These are phyloP conservation scores for Penicillium longicatenatum DNA, from an alignment of 495 filamentous ascomycete genomes.

Conservation along the genomic window DNA sequence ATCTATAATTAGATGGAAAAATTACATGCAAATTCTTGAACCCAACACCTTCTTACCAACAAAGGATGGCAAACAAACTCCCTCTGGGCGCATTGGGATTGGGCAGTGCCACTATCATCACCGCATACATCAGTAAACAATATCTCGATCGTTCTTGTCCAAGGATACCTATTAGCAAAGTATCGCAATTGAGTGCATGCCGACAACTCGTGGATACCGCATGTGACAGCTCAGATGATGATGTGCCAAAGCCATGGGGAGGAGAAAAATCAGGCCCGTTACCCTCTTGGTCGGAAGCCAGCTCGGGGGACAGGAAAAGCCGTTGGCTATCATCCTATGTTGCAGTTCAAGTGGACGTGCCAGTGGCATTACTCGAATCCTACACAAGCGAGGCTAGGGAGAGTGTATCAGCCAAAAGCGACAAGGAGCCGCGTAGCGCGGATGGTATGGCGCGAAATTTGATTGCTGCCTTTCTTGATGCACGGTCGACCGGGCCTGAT, in stretches of 20 bases:
- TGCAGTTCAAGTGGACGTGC: conserved; percentile 17
- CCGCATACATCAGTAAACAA: conserved; percentile 7
- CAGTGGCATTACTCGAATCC: conserved; percentile 9
- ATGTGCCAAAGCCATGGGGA: conserved; percentile 11
- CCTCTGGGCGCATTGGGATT: conserved; percentile 2
- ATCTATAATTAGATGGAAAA: too few relatives aligned
- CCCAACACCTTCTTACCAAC: neutral
- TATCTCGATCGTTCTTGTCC: conserved; percentile 4
- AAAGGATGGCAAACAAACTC: conserved; percentile 5
- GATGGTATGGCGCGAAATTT: conserved; percentile 4
- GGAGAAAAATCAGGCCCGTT: conserved; percentile 4
- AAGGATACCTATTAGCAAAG: conserved; percentile 6
- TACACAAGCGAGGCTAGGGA: conserved; percentile 1
- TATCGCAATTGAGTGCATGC: conserved; percentile 16
- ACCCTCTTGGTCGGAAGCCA: conserved; percentile 10
- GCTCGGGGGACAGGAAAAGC: conserved; percentile 5
- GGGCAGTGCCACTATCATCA: conserved; percentile 2
- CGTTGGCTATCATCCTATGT: conserved; percentile 18
- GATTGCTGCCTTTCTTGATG: conserved; percentile 9
- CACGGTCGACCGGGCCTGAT: conserved; percentile 7
- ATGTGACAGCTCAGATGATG: conserved; percentile 1
- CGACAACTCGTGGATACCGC: conserved; percentile 13
- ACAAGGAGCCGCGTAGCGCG: neutral
- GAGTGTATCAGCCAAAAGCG: neutral
- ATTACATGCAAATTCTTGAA: neutral